Conservation (phyloP, 305 asterid species). For the Fraxinus greggii region DNA sequence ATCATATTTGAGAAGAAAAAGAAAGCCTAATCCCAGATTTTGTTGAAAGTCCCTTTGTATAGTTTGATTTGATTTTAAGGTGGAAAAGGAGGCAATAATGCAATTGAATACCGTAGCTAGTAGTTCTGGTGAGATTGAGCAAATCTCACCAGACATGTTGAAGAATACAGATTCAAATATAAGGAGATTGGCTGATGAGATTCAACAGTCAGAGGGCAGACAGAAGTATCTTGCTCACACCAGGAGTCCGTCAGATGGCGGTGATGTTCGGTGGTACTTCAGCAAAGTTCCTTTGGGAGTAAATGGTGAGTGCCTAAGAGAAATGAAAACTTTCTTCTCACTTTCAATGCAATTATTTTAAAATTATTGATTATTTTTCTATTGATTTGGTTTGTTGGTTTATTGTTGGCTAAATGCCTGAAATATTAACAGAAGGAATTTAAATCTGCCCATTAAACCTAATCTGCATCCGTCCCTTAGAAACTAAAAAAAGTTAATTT, state of each 20-base stretch:
- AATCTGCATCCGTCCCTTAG: not conserved
- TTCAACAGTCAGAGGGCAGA: constrained; percentile 78
- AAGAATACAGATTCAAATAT: constrained; percentile 88
- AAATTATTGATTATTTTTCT: not conserved
- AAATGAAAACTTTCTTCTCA: not conserved
- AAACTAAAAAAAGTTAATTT: not conserved
- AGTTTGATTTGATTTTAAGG: constrained; percentile 1
- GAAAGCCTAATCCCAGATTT: not conserved
- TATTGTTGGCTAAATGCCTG: not conserved
- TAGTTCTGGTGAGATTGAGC: constrained; percentile 40
- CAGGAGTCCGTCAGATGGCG: constrained; percentile 83
- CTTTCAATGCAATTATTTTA: not conserved
- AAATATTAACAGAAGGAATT: not conserved
- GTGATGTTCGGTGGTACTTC: constrained; percentile 92
- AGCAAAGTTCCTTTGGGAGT: constrained; percentile 63
- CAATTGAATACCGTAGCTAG: constrained; percentile 23
- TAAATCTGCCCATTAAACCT: not conserved
- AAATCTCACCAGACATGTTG: constrained; percentile 65
- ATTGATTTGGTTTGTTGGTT: not conserved
- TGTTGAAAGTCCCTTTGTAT: not conserved
- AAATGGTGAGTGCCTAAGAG: constrained; percentile 52
- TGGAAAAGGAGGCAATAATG: constrained; percentile 20
- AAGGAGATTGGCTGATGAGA: constrained; percentile 72
- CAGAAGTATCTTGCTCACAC: constrained; percentile 87
- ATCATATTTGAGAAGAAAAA: not conserved